Percentiles rank a stretch among this genome's conserved stretches.
phyloP scores from a whole-genome alignment of 257 asterid species.

The Penstemon davidsonii region DNA sequence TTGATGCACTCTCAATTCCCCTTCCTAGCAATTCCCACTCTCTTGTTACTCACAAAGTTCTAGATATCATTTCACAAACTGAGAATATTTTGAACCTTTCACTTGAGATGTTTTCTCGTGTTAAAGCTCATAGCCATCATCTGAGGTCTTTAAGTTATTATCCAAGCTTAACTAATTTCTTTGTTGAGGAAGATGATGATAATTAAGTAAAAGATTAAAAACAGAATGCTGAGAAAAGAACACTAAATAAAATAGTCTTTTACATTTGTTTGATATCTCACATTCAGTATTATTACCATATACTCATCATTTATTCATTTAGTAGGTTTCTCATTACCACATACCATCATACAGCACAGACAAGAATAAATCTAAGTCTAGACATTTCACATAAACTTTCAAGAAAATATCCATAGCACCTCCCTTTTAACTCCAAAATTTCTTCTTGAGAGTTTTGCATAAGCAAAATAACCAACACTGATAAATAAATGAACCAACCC shows the following conservation, averaged over 20 bases:
- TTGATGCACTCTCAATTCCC: not conserved
- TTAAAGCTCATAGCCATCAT: not conserved
- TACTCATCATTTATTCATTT: no score
- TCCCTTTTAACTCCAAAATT: not conserved
- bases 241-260: no score
- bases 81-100: not conserved
- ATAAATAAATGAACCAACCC: not conserved
- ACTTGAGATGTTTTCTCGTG: not conserved
- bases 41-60: conserved; percentile 1
- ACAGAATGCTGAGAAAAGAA: not conserved
- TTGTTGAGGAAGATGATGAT: not conserved
- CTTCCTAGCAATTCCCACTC: not conserved
- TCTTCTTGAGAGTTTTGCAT: not conserved
- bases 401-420: no score
- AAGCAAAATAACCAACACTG: not conserved
- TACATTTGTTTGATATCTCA: no score
- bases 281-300: no score
- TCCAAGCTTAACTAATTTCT: not conserved
- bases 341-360: conserved; percentile 3
- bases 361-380: not conserved
- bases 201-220: not conserved
- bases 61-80: not conserved
- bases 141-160: not conserved
- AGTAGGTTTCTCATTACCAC: not conserved
- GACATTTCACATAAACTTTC: no score